Conservation (phyloP, 2,329 filamentous ascomycete genomes). For the Fusarium newnesense region DNA sequence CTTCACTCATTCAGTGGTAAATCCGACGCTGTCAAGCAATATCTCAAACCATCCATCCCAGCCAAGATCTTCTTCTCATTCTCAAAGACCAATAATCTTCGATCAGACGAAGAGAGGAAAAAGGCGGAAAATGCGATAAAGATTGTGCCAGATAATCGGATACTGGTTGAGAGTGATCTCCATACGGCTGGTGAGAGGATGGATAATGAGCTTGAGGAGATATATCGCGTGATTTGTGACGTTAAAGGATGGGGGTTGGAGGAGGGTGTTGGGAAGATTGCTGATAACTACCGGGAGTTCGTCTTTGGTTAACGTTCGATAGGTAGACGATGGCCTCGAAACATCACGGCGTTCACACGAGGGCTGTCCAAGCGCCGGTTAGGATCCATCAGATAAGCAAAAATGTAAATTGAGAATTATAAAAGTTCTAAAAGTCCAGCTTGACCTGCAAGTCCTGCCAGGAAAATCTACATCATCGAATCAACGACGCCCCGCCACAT, state of each 20-base stretch:
- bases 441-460: neutral
- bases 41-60: conserved; percentile 76
- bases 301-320: conserved; percentile 63
- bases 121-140: conserved; percentile 72
- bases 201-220: conserved; percentile 78
- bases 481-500: neutral
- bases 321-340: too few relatives aligned
- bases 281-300: conserved; percentile 79
- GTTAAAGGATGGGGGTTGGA: conserved; percentile 79
- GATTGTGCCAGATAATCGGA: conserved; percentile 76
- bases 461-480: neutral
- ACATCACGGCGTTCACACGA: too few relatives aligned
- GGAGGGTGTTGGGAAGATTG: conserved; percentile 73
- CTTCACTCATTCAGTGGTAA: conserved; percentile 90
- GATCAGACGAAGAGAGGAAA: conserved; percentile 56
- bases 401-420: too few relatives aligned
- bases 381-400: neutral
- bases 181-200: conserved; percentile 82
- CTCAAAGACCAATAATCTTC: conserved; percentile 80
- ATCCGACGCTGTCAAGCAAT: conserved; percentile 78
- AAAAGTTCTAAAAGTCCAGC: neutral
- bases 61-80: conserved; percentile 87
- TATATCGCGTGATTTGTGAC: conserved; percentile 75
- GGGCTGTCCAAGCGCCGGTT: too few relatives aligned
- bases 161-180: conserved; percentile 88